Conservation (phyloP, 768 basidiomycete species). For the Boletus sensibilis region DNA sequence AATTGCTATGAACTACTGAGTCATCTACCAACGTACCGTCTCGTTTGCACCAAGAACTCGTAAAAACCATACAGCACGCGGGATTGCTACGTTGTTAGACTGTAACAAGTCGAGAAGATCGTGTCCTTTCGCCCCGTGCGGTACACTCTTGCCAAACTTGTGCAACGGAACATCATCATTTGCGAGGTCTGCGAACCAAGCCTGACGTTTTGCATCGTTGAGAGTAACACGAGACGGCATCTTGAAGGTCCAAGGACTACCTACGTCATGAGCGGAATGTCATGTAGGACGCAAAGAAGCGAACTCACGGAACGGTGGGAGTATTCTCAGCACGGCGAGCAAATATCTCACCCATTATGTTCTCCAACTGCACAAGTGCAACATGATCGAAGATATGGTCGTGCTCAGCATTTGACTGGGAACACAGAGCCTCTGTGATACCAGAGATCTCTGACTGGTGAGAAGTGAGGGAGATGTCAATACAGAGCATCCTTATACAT, state of each 20-base stretch:
- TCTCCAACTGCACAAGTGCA: slow-evolving; percentile 61
- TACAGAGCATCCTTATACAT: slow-evolving; percentile 22
- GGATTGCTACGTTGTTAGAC: slow-evolving; percentile 70
- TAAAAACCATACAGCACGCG: slow-evolving; percentile 85
- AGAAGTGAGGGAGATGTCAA: neutral
- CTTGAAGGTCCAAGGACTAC: slow-evolving; percentile 62
- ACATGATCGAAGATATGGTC: slow-evolving; percentile 50
- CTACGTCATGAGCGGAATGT: neutral
- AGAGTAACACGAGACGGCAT: slow-evolving; percentile 81
- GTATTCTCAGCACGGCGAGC: slow-evolving; percentile 55
- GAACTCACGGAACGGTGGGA: slow-evolving; percentile 62
- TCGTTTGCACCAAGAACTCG: slow-evolving; percentile 87
- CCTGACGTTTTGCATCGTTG: slow-evolving; percentile 73
- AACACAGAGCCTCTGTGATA: slow-evolving; percentile 12
- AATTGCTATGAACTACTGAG: neutral
- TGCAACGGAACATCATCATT: slow-evolving; percentile 76
- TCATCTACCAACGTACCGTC: slow-evolving; percentile 47
- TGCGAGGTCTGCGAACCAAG: slow-evolving; percentile 83
- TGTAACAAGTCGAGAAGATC: slow-evolving; percentile 81
- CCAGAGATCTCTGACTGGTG: slow-evolving; percentile 25
- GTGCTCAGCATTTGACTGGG: slow-evolving; percentile 28
- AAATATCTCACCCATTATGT: slow-evolving; percentile 77
- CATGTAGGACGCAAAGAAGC: neutral
- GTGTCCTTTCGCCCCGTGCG: slow-evolving; percentile 82
- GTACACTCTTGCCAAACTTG: slow-evolving; percentile 82